Percentiles rank a stretch among this genome's conserved stretches.
phyloP scores from a whole-genome alignment of 352 stramenopile species.

The Phytopythium montanum region DNA sequence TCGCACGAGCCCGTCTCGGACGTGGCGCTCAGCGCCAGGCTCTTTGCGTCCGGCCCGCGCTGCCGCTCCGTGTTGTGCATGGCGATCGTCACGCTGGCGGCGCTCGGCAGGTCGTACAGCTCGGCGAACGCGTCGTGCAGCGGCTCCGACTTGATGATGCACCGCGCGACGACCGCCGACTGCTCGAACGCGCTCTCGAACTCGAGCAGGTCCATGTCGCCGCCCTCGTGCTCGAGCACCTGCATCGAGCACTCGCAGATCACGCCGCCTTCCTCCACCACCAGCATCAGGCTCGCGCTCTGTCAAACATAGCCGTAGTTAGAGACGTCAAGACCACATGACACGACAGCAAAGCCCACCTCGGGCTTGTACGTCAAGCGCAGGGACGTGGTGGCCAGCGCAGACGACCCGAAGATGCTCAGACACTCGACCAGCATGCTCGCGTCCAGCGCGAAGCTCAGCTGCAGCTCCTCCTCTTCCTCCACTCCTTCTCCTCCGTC shows the following conservation, averaged over 20 bases:
- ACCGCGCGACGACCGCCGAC: conserved; percentile 64
- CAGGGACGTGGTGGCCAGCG: conserved; percentile 69
- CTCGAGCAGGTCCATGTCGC: conserved; percentile 64
- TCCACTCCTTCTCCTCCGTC: conserved; percentile 14
- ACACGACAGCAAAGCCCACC: conserved; percentile 12
- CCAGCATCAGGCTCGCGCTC: conserved; percentile 56
- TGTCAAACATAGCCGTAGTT: conserved; percentile 15
- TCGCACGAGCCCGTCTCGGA: conserved; percentile 77
- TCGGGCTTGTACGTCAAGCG: conserved; percentile 64
- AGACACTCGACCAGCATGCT: conserved; percentile 74
- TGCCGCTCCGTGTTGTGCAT: conserved; percentile 37
- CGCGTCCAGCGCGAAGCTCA: conserved; percentile 76
- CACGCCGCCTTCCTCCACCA: conserved; percentile 80
- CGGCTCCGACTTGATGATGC: conserved; percentile 81
- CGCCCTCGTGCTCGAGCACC: conserved; percentile 70
- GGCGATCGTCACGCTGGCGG: conserved; percentile 69
- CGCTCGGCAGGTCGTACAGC: conserved; percentile 81
- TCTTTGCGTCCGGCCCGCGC: conserved; percentile 19
- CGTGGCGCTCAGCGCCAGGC: conserved; percentile 61
- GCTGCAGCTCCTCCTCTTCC: conserved; percentile 29
- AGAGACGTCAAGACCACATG: not conserved
- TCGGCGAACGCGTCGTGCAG: conserved; percentile 79
- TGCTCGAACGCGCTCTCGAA: conserved; percentile 81
- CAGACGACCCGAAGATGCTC: conserved; percentile 68
- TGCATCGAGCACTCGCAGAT: conserved; percentile 86